phyloP scores from a whole-genome alignment of 2,329 filamentous ascomycete species.

The Raffaelea albimanens region DNA sequence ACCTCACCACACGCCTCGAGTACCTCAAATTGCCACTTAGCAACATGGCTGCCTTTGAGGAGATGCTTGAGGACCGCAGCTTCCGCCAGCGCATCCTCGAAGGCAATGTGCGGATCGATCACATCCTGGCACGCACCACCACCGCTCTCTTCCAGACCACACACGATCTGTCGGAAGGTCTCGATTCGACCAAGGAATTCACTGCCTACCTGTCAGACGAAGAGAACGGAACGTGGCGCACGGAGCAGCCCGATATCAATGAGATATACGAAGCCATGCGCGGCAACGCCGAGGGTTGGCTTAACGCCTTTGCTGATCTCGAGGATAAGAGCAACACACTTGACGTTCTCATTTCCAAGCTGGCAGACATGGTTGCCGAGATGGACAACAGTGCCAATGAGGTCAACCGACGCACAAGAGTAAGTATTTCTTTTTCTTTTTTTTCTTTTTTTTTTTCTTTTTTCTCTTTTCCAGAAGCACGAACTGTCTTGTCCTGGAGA shows the following conservation, averaged over 20 bases:
- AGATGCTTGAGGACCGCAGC: conserved; percentile 73
- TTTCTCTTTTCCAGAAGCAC: neutral
- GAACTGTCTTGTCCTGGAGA: neutral
- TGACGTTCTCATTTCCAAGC: conserved; percentile 58
- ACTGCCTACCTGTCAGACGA: conserved; percentile 64
- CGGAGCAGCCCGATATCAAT: conserved; percentile 43
- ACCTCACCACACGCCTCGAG: conserved; percentile 71
- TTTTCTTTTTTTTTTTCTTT: neutral
- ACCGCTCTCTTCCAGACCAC: conserved; percentile 66
- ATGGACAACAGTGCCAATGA: conserved; percentile 80
- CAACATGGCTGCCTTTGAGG: conserved; percentile 74
- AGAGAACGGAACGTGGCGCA: conserved; percentile 48
- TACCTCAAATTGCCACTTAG: conserved; percentile 75
- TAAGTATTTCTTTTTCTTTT: conserved; percentile 29
- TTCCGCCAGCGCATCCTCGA: conserved; percentile 77
- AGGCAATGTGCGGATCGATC: conserved; percentile 85
- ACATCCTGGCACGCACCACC: conserved; percentile 74
- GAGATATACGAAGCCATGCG: conserved; percentile 82
- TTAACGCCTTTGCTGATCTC: conserved; percentile 66
- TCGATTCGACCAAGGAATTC: conserved; percentile 67
- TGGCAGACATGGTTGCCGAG: conserved; percentile 70
- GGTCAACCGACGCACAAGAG: conserved; percentile 69
- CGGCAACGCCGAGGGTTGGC: conserved; percentile 87
- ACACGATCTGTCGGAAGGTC: conserved; percentile 69
- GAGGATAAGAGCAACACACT: conserved; percentile 64